Evolutionary conservation across 2,329 filamentous ascomycete genomes (phyloP).

Genomic region (Hypoxylon sp.): DNA sequence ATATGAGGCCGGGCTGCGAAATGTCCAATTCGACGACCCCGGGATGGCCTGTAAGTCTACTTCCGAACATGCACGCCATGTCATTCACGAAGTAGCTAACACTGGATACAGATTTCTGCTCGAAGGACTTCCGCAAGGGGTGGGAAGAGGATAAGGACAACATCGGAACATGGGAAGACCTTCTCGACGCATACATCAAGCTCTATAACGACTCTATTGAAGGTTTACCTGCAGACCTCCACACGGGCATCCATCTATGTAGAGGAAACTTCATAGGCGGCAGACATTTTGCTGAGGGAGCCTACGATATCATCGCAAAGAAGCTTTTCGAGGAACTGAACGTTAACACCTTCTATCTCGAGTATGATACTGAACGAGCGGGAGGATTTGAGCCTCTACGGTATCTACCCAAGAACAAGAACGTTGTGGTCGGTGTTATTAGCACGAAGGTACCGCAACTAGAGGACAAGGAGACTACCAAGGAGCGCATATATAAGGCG

Average conservation of each 20-base stretch:
- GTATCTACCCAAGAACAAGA: constrained; percentile 72
- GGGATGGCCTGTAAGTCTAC: constrained; percentile 73
- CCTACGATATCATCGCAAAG: constrained; percentile 76
- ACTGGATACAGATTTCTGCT: constrained; percentile 75
- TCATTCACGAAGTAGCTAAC: constrained; percentile 3
- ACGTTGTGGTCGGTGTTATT: constrained; percentile 74
- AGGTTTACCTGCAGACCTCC: constrained; percentile 76
- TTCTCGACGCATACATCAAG: constrained; percentile 81
- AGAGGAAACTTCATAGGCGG: constrained; percentile 76
- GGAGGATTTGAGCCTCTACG: constrained; percentile 77
- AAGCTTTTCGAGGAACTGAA: constrained; percentile 75
- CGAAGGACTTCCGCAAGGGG: constrained; percentile 77
- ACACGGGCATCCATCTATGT: constrained; percentile 83
- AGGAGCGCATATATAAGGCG: constrained; percentile 70
- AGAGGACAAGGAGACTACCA: constrained; percentile 75
- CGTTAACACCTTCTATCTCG: constrained; percentile 77
- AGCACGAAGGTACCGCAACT: constrained; percentile 74
- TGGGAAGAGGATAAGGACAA: constrained; percentile 79
- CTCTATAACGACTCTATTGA: constrained; percentile 81
- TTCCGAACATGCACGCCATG: neutral
- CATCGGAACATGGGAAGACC: constrained; percentile 75
- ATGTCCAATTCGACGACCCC: constrained; percentile 78
- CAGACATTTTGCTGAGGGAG: constrained; percentile 76
- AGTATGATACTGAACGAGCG: constrained; percentile 76
- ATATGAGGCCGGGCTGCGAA: constrained; percentile 73